Evolutionary conservation across 2,329 filamentous ascomycete species (phyloP), one percentile per base, ranked within the genome.

Genomic region (Alternaria burnsii): DNA sequence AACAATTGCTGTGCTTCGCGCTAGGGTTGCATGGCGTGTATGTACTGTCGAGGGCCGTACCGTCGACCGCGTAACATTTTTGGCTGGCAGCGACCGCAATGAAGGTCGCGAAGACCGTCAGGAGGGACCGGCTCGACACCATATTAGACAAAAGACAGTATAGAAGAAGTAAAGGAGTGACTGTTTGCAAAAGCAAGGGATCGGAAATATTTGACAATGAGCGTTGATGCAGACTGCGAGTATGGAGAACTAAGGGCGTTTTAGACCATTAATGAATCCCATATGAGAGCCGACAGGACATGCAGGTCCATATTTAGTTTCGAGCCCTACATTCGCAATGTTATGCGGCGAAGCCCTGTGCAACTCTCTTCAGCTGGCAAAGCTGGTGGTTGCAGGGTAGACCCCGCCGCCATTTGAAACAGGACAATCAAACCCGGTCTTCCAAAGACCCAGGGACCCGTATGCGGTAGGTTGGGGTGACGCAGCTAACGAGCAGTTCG

Each of bases 1-100:
- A 78, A 61, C 75, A 78, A 28, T 71, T 74, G 52, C 72, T 76
- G 47, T 76, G 72, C 41, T 69, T 68, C 16, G 73, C 67, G 28
- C 43, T 57, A 4, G 71, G 61, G 38, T 74, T 74, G 55, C 76
- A 78, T 54, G 74, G 69, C n/a, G 60, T 68, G 51, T 68, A 76
- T 34, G 68, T 65, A 26, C 63, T 56, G 59, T 76, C 71, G 42
- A 76, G 71, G 57, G 62, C 57, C 38, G 62, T 65, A 24, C 76
- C 75, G 40, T 74, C 68, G 44, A 76, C 66, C 34, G 65, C 65
- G 52, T 76, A 78, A 63, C 75, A 78, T 63, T 65, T 69, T 43
- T 71, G 66, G 43, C 70, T 63, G 28, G 65, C 60, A 4, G 68
- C 62, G 18, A 63, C 42, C 28, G 62, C 58, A 38, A 63, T 7